Percentiles rank a stretch among this genome's conserved stretches.
phyloP scores from a whole-genome alignment of 2,329 filamentous ascomycete genomes.

The Xylariaceae sp. region DNA sequence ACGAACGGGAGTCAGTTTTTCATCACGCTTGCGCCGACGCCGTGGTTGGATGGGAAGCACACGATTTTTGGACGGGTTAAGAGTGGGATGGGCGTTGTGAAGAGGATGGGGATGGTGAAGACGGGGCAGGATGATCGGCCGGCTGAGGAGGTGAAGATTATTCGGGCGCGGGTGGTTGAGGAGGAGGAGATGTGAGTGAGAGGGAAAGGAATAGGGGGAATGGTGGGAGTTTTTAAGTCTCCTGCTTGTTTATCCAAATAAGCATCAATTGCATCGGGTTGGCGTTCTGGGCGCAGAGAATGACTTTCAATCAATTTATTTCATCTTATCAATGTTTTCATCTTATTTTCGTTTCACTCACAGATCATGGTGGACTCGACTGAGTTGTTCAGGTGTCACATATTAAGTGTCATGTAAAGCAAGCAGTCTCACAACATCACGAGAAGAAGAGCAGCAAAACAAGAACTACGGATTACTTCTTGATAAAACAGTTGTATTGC shows the following conservation, averaged over 20 bases:
- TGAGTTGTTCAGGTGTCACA: not conserved
- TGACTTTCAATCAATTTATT: not conserved
- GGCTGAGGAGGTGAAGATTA: constrained; percentile 73
- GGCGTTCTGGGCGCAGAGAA: constrained; percentile 21
- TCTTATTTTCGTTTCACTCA: not conserved
- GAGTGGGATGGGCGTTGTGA: constrained; percentile 74
- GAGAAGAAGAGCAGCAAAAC: not conserved
- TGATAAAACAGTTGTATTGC: constrained; percentile 7
- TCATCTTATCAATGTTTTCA: too few species aligned
- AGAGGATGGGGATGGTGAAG: constrained; percentile 82
- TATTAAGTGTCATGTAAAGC: too few species aligned
- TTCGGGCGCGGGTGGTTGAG: constrained; percentile 66
- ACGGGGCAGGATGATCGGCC: constrained; percentile 78
- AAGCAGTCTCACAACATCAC: not conserved
- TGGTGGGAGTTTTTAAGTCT: too few species aligned
- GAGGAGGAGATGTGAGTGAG: constrained; percentile 38
- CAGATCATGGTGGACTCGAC: not conserved
- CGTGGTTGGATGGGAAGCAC: constrained; percentile 95
- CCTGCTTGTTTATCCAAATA: not conserved
- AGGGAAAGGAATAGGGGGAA: not conserved
- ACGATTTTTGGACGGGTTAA: constrained; percentile 93
- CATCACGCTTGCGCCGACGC: constrained; percentile 86
- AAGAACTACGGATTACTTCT: not conserved
- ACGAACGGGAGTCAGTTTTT: constrained; percentile 97
- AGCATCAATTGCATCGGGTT: constrained; percentile 15